A percentile compares a stretch with the other conserved stretches of the same genome.
phyloP scores from a whole-genome alignment of 2,329 filamentous ascomycete genomes.

The Neocatenulostroma microsporum region DNA sequence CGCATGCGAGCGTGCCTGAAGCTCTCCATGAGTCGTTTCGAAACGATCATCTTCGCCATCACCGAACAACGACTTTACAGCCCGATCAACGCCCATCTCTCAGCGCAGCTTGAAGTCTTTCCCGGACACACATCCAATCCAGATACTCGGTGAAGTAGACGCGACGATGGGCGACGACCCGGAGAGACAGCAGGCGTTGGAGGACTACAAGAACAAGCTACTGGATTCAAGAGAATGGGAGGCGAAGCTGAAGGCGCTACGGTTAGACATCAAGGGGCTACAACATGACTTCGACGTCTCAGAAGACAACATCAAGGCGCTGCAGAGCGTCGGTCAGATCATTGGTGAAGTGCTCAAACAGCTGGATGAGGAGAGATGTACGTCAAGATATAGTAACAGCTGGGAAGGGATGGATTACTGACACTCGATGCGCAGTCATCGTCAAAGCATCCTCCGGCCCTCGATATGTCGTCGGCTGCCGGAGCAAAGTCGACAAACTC shows the following conservation, averaged over 20 bases:
- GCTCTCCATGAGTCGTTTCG: too few relatives aligned
- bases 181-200: constrained; percentile 46
- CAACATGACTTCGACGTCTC: constrained; percentile 94
- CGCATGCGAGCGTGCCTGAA: too few relatives aligned
- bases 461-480: constrained; percentile 94
- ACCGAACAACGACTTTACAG: background rate
- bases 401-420: background rate
- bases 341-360: constrained; percentile 99
- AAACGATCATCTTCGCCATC: too few relatives aligned
- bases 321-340: constrained; percentile 98
- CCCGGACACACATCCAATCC: too few relatives aligned
- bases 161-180: constrained; percentile 31
- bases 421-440: constrained; percentile 74
- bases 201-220: constrained; percentile 47
- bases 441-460: constrained; percentile 97
- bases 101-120: too few relatives aligned
- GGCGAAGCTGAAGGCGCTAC: constrained; percentile 87
- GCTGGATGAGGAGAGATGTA: constrained; percentile 96
- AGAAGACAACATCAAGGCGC: constrained; percentile 98
- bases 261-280: constrained; percentile 90
- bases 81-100: background rate
- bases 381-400: constrained; percentile 30
- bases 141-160: constrained; percentile 1
- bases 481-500: constrained; percentile 93
- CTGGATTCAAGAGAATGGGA: constrained; percentile 98